Evolutionary conservation across 129 eudicot species (phyloP).

Genomic region (Saussurea involucrata): DNA sequence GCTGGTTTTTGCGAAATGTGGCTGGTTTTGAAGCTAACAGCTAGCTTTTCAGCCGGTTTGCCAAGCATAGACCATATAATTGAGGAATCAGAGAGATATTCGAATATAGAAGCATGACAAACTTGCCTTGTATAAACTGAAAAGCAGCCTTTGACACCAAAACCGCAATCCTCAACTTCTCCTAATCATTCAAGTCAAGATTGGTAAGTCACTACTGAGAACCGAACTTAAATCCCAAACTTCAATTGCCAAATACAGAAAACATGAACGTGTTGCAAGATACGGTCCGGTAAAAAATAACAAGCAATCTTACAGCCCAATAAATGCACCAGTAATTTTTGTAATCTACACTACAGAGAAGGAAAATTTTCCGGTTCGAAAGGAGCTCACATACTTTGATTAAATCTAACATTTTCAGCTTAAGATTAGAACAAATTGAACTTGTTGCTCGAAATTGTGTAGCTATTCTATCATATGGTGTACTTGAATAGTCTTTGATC

Average conservation of each 20-base stretch:
- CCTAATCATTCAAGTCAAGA: conserved; percentile 41
- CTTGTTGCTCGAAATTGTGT: not conserved
- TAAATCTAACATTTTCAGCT: not conserved
- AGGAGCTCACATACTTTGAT: not conserved
- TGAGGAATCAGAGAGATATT: not conserved
- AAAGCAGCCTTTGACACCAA: conserved; percentile 96
- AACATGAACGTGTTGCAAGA: not conserved
- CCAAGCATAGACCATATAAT: not conserved
- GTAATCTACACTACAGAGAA: not conserved
- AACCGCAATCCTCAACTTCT: conserved; percentile 86
- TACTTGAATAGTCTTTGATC: not conserved
- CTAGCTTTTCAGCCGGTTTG: not conserved
- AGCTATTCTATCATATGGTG: not conserved
- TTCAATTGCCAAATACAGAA: not conserved
- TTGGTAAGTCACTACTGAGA: conserved; percentile 7
- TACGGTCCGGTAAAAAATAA: not conserved
- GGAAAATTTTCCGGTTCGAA: not conserved
- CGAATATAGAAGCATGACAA: not conserved
- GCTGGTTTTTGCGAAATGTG: not conserved
- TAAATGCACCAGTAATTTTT: not conserved
- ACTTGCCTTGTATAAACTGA: conserved; percentile 84
- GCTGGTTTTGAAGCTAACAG: not conserved
- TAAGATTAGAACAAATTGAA: not conserved
- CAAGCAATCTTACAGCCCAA: not conserved
- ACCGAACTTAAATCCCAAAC: not conserved